phyloP scores from a whole-genome alignment of 1,139 yeast species.

The Debaryomyces nepalensis region DNA sequence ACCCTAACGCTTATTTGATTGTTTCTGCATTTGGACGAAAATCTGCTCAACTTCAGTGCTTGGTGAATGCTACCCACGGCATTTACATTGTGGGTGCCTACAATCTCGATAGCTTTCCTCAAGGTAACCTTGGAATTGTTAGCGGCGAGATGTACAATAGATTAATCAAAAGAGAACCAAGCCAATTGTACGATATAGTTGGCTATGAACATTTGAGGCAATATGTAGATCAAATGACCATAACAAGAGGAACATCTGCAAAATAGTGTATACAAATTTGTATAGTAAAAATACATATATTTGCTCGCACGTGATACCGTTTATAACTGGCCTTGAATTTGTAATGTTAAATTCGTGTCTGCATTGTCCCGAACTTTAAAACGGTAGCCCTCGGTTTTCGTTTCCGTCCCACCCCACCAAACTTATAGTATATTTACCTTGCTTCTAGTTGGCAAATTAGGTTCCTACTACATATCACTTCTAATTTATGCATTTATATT shows the following conservation, averaged over 20 bases:
- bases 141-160: slow-evolving; percentile 8
- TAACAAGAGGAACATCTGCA: not conserved
- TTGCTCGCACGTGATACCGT: too few relatives aligned
- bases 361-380: too few relatives aligned
- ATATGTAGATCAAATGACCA: slow-evolving; percentile 14
- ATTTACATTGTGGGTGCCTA: slow-evolving; percentile 14
- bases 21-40: slow-evolving; percentile 10
- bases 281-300: not conserved
- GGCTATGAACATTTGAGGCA: slow-evolving; percentile 14
- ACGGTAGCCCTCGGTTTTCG: too few relatives aligned
- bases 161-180: not conserved
- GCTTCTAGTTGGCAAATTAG: too few relatives aligned
- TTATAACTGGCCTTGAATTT: too few relatives aligned
- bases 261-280: not conserved
- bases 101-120: not conserved
- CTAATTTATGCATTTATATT: too few relatives aligned
- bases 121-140: not conserved
- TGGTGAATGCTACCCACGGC: slow-evolving; percentile 1
- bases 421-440: too few relatives aligned
- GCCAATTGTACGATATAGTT: slow-evolving; percentile 12
- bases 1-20: slow-evolving; percentile 12
- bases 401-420: too few relatives aligned
- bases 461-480: too few relatives aligned
- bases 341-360: not conserved
- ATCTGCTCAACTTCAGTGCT: not conserved